Conservation (phyloP, 2,329 filamentous ascomycete genomes). For the Paraphaeosphaeria sporulosa region DNA sequence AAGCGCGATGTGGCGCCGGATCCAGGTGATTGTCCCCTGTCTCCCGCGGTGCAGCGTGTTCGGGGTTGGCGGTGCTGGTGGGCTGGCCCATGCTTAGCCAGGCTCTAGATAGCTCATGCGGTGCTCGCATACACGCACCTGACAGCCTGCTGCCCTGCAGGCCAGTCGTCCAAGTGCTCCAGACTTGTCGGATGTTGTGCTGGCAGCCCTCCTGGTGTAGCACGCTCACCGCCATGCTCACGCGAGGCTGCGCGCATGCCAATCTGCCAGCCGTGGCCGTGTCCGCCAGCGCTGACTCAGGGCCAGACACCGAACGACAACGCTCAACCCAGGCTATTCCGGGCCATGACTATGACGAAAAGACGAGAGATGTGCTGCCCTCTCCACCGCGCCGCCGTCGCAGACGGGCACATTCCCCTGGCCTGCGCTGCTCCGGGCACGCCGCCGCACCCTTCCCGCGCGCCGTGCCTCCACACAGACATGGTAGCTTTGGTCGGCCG, state of each 20-base stretch:
- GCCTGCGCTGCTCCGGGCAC: background rate
- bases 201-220: background rate
- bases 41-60: too few relatives aligned
- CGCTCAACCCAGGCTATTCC: conserved; percentile 2
- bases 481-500: background rate
- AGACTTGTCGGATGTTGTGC: too few relatives aligned
- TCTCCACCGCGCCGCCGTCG: conserved; percentile 7
- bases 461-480: background rate
- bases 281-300: conserved; percentile 7
- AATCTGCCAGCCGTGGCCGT: background rate
- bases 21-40: conserved; percentile 6
- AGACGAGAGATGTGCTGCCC: background rate
- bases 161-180: background rate
- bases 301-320: conserved; percentile 9
- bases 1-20: conserved; percentile 4
- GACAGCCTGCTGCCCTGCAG: background rate
- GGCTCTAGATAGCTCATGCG: background rate
- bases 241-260: background rate
- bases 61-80: conserved; percentile 7
- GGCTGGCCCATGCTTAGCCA: background rate
- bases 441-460: background rate
- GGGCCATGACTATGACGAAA: background rate
- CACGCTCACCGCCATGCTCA: background rate
- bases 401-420: background rate
- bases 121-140: conserved; percentile 1